phyloP scores from a whole-genome alignment of 345 rosid species.

The Melaleuca quinquenervia region DNA sequence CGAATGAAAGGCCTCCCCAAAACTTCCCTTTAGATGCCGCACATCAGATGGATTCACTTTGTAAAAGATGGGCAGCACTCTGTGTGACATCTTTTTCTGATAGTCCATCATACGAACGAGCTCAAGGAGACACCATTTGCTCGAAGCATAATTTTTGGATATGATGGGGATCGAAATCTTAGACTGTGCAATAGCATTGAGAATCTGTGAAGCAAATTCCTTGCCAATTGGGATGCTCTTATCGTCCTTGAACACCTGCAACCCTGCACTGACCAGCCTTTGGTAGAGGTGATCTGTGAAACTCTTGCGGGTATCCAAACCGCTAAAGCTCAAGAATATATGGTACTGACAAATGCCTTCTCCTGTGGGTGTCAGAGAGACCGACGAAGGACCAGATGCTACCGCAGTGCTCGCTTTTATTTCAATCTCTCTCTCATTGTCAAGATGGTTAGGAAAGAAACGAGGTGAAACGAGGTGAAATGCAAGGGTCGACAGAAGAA shows the following conservation, averaged over 20 bases:
- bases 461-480: too few species aligned
- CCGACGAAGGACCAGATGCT: not conserved
- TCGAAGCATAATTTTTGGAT: too few species aligned
- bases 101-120: not conserved
- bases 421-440: too few species aligned
- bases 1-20: not conserved
- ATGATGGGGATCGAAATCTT: too few species aligned
- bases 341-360: not conserved
- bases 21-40: not conserved
- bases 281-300: not conserved
- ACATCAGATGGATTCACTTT: not conserved
- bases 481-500: too few species aligned
- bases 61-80: not conserved
- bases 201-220: not conserved
- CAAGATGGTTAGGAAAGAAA: too few species aligned
- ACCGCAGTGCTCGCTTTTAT: not conserved
- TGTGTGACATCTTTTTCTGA: fast-evolving
- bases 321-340: slow-evolving; percentile 1
- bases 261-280: not conserved
- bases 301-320: not conserved
- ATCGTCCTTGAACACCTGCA: not conserved
- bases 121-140: not conserved
- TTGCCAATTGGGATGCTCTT: not conserved
- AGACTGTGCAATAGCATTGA: too few species aligned
- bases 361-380: not conserved